Base-by-base conservation (phyloP, 148 eudicot species). In the Fagopyrum tataricum region DNA sequence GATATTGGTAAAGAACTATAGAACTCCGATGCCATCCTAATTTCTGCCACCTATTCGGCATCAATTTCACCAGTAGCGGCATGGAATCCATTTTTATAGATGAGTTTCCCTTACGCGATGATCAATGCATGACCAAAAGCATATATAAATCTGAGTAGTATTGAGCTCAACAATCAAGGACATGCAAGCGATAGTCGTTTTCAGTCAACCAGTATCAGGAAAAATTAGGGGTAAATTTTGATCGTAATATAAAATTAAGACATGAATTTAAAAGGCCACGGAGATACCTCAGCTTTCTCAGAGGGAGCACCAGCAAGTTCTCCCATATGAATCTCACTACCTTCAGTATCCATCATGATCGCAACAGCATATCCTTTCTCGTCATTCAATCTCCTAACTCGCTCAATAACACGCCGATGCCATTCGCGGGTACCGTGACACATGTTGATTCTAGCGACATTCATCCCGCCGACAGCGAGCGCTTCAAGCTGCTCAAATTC, bases 311-410 rank as follows among this genome's bases (percentile, higher is more conserved):
- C 98, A 72, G 95, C 97, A 47, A 94, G 95, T 76, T 94, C 98
- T 12, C 98, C 98, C 98, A 94, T 94, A 58, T 94, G 98, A 86
- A 94, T 91, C 87, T 94, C 98, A 80, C 98, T 94, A 67, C 98
- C 98, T 76, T 94, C 97, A 61, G 98, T 94, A 74, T 94, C 98
- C 97, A 94, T 91, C 97, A 94, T 94, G 59, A 94, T 82, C 0
- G 97, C 98, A 44, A 94, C 98, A 13, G 98, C 98, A 69, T 72
- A 94, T 0, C 98, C 98, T 58, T 91, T 89, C 72, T 91, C 98
- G 48, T 85, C 91, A 82, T 94, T 94, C 85, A 94, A 78, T 73
- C 82, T 80, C 79, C 98, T 84, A 42, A 94, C 91, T 6, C 85
- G 72, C 71, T 91, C 85, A 48, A 94, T 94, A 6, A 94, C 98